Base-by-base conservation (phyloP, 2,329 filamentous ascomycete genomes). In the Trichoderma gracile region DNA sequence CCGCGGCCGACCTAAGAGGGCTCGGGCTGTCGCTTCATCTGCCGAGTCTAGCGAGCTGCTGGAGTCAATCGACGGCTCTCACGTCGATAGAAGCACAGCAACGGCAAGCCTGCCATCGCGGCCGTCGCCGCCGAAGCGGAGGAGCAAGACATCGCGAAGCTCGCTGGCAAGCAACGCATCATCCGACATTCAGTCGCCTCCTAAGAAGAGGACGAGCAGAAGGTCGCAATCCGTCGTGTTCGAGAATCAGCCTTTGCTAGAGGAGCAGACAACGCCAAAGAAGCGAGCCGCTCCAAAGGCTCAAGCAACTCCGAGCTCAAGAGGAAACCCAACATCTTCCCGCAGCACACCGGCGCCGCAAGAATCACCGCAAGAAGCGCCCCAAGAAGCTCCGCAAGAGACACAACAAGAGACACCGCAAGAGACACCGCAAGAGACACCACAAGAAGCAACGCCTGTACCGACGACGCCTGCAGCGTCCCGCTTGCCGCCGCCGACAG, bases 121-220 rank as follows among this genome's bases (percentile, higher is more conserved):
- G 33, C 33, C 33, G 33, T 82, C 85, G 19, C 83, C 89, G 23
- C 82, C 86, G 66, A 93, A 91, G 80, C 85, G 90, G 72, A 89
- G 88, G 78, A 90, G 86, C 58, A 76, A 76, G 38, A 78, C 79
- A 17, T 77, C 81, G 4, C 74, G 78, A 56, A 75, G 74, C 19
- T 76, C 74, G 25, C 78, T 79, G 64, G 75, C 77, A 10, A 66
- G 65, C 40, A 45, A 55, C 9, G 30, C 42, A 47, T 55, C 65
- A n/a, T 45, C 8, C 14, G 47, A 52, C 17, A 45, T 33, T 5
- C 53, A 52, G 49, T 50, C 50, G 6, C 57, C 63, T 15, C 57
- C 63, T 9, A 59, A 21, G 30, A 23, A 38, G 21, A 25, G 46
- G 25, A 23, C 55, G 19, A 64, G 23, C 10, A 53, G 25, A 38